Evolutionary conservation across 345 rosid species (phyloP).

Genomic region (Sonneratia alba): DNA sequence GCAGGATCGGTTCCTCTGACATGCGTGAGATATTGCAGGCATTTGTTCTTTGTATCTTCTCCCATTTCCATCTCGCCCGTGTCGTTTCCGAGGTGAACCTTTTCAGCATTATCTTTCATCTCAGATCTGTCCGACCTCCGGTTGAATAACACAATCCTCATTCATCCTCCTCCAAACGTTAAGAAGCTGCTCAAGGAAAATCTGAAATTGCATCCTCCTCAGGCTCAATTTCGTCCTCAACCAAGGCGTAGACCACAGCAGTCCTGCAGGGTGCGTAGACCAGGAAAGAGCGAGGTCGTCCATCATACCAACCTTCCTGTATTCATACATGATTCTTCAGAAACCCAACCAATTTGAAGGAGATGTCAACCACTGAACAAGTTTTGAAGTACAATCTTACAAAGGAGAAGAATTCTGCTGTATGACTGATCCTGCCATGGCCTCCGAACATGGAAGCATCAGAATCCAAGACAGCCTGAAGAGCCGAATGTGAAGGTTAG

Average conservation of each 20-base stretch:
- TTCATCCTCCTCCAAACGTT: not conserved
- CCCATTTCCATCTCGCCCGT: not conserved
- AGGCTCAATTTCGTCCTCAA: constrained; percentile 14
- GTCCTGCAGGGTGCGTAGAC: constrained; percentile 84
- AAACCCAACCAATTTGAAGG: not conserved
- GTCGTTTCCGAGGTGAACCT: not conserved
- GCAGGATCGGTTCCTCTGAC: not conserved
- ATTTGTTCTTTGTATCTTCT: not conserved
- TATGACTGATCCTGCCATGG: constrained; percentile 46
- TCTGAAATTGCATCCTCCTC: not conserved
- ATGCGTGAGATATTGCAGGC: not conserved
- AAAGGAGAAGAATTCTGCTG: constrained; percentile 54
- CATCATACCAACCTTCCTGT: constrained; percentile 66
- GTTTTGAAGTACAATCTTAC: constrained; percentile 32
- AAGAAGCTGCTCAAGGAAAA: not conserved
- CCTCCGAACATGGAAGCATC: constrained; percentile 78
- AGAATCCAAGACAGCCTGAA: constrained; percentile 71
- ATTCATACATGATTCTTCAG: constrained; percentile 4
- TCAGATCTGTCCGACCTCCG: not conserved
- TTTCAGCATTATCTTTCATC: not conserved
- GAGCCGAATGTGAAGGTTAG: not conserved
- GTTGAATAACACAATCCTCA: not conserved
- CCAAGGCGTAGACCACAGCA: constrained; percentile 73
- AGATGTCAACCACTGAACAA: no score
- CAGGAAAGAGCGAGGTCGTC: constrained; percentile 63